Evolutionary conservation across 1,139 yeast genomes (phyloP).

Genomic region (Debaryomycetaceae sp.): DNA sequence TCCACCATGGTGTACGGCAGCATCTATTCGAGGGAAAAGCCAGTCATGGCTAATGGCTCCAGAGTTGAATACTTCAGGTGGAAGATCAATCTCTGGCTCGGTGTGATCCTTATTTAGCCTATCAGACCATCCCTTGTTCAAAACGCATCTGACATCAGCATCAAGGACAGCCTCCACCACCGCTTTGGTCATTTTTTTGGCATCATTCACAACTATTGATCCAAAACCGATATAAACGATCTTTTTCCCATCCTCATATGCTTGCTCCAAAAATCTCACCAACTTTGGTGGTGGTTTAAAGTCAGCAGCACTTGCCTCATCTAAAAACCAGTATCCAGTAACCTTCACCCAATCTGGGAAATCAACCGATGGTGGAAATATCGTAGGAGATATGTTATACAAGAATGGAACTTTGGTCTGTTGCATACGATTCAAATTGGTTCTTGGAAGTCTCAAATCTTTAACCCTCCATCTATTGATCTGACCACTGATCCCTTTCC

Average conservation of each 20-base stretch:
- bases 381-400: slow-evolving; percentile 82
- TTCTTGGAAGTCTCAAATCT: slow-evolving; percentile 59
- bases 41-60: slow-evolving; percentile 90
- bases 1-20: slow-evolving; percentile 97
- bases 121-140: slow-evolving; percentile 96
- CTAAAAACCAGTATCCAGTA: slow-evolving; percentile 93
- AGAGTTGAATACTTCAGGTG: slow-evolving; percentile 62
- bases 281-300: slow-evolving; percentile 66
- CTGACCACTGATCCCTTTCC: slow-evolving; percentile 91
- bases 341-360: slow-evolving; percentile 93
- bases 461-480: slow-evolving; percentile 84
- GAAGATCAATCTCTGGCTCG: slow-evolving; percentile 56
- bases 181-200: slow-evolving; percentile 72
- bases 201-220: slow-evolving; percentile 84
- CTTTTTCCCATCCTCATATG: slow-evolving; percentile 59
- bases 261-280: slow-evolving; percentile 57
- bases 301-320: slow-evolving; percentile 58
- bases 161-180: slow-evolving; percentile 72
- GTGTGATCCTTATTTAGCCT: slow-evolving; percentile 34
- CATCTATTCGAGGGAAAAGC: slow-evolving; percentile 85
- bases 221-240: slow-evolving; percentile 94
- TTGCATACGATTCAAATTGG: slow-evolving; percentile 66
- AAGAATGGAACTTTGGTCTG: slow-evolving; percentile 83
- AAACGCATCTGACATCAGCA: slow-evolving; percentile 79
- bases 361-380: slow-evolving; percentile 90